Percentiles rank a stretch among this genome's conserved stretches.
These are phyloP conservation scores for Marsdenia floribunda DNA, from an alignment of 257 asterid species.

Conservation along the genomic window DNA sequence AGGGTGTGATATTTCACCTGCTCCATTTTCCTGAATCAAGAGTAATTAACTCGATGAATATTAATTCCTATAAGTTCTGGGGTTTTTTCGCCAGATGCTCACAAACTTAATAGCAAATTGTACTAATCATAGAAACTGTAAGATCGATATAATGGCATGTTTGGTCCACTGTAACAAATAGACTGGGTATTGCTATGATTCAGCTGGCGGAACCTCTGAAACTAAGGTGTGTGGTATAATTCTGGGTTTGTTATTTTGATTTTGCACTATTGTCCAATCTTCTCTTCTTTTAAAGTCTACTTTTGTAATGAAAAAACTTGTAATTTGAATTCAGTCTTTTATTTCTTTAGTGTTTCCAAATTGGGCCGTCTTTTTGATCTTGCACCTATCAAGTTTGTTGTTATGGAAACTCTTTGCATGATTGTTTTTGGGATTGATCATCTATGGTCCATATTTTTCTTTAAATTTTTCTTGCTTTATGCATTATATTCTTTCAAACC, in stretches of 20 bases:
- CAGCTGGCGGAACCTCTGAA: not conserved
- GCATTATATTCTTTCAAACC: conserved; percentile 25
- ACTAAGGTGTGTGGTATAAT: not conserved
- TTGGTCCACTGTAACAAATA: not conserved
- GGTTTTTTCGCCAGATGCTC: not conserved
- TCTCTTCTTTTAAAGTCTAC: not conserved
- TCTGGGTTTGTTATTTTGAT: not conserved
- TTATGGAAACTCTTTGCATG: not conserved
- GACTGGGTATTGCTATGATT: not conserved
- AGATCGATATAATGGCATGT: not conserved
- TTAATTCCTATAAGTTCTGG: not conserved
- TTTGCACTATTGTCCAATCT: not conserved
- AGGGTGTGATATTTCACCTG: not conserved
- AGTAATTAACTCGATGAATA: not conserved
- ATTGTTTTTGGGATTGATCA: not conserved
- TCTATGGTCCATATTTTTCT: not conserved
- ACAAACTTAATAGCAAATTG: not conserved
- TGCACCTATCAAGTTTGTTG: not conserved
- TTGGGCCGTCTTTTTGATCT: not conserved
- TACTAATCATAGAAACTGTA: not conserved
- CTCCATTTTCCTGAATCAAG: not conserved
- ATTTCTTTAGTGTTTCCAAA: not conserved
- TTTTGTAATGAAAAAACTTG: not conserved
- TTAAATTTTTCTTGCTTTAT: conserved; percentile 10
- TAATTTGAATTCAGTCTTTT: not conserved